These are phyloP conservation scores for Microdochium trichocladiopsis DNA, from an alignment of 2,329 filamentous ascomycete species.

Conservation along the genomic window DNA sequence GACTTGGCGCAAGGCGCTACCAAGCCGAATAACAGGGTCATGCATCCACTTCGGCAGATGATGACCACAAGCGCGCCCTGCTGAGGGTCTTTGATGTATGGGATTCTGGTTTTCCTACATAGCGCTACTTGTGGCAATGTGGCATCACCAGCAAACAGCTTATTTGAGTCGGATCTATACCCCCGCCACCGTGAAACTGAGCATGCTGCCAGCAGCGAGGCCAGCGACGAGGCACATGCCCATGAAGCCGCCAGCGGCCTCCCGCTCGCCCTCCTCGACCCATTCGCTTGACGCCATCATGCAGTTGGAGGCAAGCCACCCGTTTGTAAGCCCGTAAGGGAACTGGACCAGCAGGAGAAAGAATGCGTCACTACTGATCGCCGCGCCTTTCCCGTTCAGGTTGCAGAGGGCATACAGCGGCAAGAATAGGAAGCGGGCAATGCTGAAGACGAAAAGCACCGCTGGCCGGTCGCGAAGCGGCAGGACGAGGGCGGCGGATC, in stretches of 20 bases:
- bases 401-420: conserved; percentile 91
- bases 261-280: conserved; percentile 75
- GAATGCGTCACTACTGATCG: conserved; percentile 74
- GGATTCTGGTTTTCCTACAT: no score
- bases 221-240: conserved; percentile 81
- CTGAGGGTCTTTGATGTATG: no score
- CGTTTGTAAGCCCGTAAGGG: conserved; percentile 77
- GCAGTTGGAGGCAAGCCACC: conserved; percentile 76
- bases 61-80: no score
- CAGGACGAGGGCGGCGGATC: conserved; percentile 54
- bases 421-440: conserved; percentile 63
- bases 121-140: no score
- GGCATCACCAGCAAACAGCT: no score
- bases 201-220: conserved; percentile 74
- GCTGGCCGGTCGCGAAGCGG: conserved; percentile 54
- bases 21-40: no score
- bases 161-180: no score
- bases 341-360: conserved; percentile 81
- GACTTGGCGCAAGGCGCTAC: not conserved
- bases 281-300: conserved; percentile 87
- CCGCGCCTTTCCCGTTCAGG: conserved; percentile 66
- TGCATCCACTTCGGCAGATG: conserved; percentile 8
- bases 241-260: conserved; percentile 93
- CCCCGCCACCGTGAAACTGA: conserved; percentile 71
- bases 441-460: conserved; percentile 58